Base-by-base conservation (phyloP, 257 asterid genomes). In the Solanum tarijense region DNA sequence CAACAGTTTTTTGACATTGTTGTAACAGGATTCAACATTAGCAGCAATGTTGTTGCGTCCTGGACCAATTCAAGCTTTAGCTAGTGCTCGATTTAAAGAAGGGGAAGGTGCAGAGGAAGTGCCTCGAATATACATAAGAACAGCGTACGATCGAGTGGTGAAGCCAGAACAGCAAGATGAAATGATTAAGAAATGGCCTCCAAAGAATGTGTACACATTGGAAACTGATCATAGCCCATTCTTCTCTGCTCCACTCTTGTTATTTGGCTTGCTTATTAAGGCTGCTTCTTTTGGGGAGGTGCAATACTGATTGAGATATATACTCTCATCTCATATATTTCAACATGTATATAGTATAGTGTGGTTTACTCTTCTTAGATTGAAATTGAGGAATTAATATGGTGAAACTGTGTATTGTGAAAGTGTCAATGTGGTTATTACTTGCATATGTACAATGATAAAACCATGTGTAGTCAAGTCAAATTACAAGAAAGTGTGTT, bases 161-260 rank as follows among this genome's bases (percentile, higher is more conserved):
- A 95, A 89, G 46, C 91, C 92, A 2, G 91, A 92, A 74, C 98
- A 95, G 25, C 98, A 95, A 86, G 97, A 92, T 16, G 94, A 91
- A 3, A 95, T 95, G 98, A 92, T 92, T 88, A 89, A 88, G 87
- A 92, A 88, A 87, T 95, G 97, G 98, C 91, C 91, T 11, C 96
- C 97, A 16, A 71, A 91, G 1, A 76, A 84, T 20, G 94, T 93
- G 32, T 93, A 93, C 89, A 90, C 84, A 5, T 76, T 95, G 90
- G 95, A 94, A 66, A 90, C 89, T 75, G 98, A 95, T 89, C 98
- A 95, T 43, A 92, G 95, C 83, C 96, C 96, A 39, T 91, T 91
- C 89, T 93, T 93, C 88, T 94, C 96, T 14, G 90, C 96, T 72
- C 96, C 97, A 0, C 88, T 94, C 83, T 13, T 73, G 73, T 88